Evolutionary conservation across 139 green algal species (phyloP).

Genomic region (Micractinium conductrix): DNA sequence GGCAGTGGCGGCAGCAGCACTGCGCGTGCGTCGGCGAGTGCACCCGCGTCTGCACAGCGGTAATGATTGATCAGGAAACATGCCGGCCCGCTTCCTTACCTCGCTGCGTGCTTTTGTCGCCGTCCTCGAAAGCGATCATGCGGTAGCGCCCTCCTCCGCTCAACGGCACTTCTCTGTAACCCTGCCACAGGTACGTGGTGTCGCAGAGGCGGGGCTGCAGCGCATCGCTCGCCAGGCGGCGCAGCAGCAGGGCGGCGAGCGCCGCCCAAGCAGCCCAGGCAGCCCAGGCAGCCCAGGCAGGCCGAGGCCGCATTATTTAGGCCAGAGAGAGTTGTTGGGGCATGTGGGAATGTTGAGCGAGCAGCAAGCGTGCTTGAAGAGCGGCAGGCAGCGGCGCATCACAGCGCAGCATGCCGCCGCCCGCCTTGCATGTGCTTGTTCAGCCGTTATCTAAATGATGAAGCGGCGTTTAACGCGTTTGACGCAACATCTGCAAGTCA

Average conservation of each 20-base stretch:
- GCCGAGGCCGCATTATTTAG: too few species aligned
- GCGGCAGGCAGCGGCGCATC: too few species aligned
- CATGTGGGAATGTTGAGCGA: background rate
- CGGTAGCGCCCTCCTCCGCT: background rate
- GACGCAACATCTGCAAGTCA: too few species aligned
- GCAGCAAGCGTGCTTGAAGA: too few species aligned
- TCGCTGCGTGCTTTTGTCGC: background rate
- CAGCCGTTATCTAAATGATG: too few species aligned
- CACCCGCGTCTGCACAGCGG: too few species aligned
- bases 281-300: too few species aligned
- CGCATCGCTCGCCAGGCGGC: background rate
- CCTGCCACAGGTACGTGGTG: conserved; percentile 48
- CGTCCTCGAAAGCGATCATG: conserved; percentile 36
- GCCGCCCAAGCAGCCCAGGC: background rate
- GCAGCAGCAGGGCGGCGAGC: background rate
- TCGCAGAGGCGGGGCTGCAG: conserved; percentile 22
- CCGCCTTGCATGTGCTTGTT: too few species aligned
- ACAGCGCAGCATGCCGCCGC: too few species aligned
- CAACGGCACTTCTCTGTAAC: conserved; percentile 30
- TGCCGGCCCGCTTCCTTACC: too few species aligned
- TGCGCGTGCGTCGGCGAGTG: background rate
- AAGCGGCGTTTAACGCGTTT: too few species aligned
- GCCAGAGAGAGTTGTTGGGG: background rate
- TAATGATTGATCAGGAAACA: too few species aligned
- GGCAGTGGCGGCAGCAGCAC: background rate